Conservation (phyloP, 2,329 filamentous ascomycete species). For the Zelopaecilomyces penicillatus region DNA sequence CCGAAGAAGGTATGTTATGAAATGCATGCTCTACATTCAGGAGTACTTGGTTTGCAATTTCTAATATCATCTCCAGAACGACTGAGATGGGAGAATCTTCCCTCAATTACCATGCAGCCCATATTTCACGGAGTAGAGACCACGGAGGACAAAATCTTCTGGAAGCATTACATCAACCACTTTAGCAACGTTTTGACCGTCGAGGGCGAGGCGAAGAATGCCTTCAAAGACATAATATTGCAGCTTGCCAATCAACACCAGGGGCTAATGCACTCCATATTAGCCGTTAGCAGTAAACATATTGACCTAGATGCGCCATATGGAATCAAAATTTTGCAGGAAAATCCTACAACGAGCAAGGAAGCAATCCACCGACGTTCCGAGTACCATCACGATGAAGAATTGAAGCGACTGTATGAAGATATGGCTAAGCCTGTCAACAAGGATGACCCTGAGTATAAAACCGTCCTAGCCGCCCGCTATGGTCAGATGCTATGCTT, state of each 20-base stretch:
- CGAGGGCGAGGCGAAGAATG: conserved; percentile 71
- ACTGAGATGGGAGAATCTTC: conserved; percentile 39
- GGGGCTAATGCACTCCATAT: conserved; percentile 83
- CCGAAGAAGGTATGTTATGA: conserved; percentile 51
- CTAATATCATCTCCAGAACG: conserved; percentile 33
- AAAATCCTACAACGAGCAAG: conserved; percentile 38
- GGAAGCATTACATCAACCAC: conserved; percentile 73
- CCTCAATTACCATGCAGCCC: conserved; percentile 49
- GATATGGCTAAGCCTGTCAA: conserved; percentile 35
- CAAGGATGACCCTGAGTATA: conserved; percentile 34
- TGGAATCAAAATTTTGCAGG: conserved; percentile 42
- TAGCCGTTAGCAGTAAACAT: conserved; percentile 76
- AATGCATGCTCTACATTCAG: background rate
- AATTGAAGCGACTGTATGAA: conserved; percentile 43
- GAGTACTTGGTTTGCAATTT: background rate
- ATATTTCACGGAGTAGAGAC: conserved; percentile 79
- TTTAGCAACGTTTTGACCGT: conserved; percentile 76
- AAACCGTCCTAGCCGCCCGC: conserved; percentile 42
- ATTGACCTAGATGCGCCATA: conserved; percentile 52
- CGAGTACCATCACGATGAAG: conserved; percentile 47
- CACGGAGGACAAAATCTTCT: conserved; percentile 67
- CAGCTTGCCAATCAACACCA: conserved; percentile 72
- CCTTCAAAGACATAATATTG: conserved; percentile 76
- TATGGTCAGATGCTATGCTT: conserved; percentile 58
- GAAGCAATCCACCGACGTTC: conserved; percentile 42